phyloP scores from a whole-genome alignment of 495 filamentous ascomycete species.

The Trichoderma asperelloides region DNA sequence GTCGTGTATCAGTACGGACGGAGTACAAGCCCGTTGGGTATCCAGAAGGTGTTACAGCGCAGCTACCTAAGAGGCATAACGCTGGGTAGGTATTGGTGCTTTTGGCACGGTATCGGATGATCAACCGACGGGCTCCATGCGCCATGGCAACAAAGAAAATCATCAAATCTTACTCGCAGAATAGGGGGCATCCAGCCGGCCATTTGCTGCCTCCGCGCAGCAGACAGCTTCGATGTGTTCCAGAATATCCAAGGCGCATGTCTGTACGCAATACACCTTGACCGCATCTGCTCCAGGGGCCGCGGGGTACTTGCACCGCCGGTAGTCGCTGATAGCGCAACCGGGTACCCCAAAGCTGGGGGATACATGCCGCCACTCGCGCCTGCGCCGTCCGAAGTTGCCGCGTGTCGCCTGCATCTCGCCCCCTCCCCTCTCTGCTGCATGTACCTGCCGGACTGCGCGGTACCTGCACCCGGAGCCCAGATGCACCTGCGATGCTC shows the following conservation, averaged over 20 bases:
- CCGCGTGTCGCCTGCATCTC: not conserved
- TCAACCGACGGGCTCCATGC: too few species aligned
- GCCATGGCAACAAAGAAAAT: too few species aligned
- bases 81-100: too few species aligned
- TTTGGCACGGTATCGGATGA: too few species aligned
- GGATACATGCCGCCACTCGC: not conserved
- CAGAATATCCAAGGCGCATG: not conserved
- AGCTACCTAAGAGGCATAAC: too few species aligned
- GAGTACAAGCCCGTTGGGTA: too few species aligned
- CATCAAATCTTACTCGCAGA: too few species aligned
- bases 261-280: not conserved
- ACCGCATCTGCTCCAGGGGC: constrained; percentile 6
- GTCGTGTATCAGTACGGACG: too few species aligned
- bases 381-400: not conserved
- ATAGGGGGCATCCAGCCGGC: too few species aligned
- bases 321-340: not conserved
- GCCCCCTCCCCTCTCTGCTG: not conserved
- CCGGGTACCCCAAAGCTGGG: not conserved
- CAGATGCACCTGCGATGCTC: not conserved
- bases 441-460: not conserved
- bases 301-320: not conserved
- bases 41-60: too few species aligned
- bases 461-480: not conserved
- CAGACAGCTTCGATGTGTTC: not conserved
- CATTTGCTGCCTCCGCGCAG: too few species aligned